Percentiles rank a stretch among this genome's conserved stretches.
Evolutionary conservation across 2,329 filamentous ascomycete species (phyloP).

Genomic region (Cyclaneusma minus): DNA sequence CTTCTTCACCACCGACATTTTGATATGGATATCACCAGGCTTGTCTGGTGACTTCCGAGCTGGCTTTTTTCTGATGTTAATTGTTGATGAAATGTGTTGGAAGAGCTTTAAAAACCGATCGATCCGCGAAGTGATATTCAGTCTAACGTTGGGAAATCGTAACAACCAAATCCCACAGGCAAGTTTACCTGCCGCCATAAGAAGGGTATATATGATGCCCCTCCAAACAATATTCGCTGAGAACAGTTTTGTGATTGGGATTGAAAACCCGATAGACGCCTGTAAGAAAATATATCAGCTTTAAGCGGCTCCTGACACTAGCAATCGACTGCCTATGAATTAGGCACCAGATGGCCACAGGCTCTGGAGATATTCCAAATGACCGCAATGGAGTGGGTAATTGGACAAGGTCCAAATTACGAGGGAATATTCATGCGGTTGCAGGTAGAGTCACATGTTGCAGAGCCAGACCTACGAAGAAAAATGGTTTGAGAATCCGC

Average conservation of each 20-base stretch:
- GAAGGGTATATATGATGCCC: slow-evolving; percentile 52
- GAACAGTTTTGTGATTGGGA: slow-evolving; percentile 61
- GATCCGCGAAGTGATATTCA: slow-evolving; percentile 5
- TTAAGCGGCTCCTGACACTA: no score
- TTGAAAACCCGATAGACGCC: slow-evolving; percentile 59
- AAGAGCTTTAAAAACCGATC: slow-evolving; percentile 5
- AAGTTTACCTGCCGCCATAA: slow-evolving; percentile 53
- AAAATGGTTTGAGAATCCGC: slow-evolving; percentile 50
- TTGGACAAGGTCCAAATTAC: no score
- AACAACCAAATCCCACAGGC: slow-evolving; percentile 44
- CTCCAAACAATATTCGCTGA: slow-evolving; percentile 48
- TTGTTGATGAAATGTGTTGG: neutral
- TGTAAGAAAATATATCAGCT: slow-evolving; percentile 10
- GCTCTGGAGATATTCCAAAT: no score
- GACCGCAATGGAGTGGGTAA: no score
- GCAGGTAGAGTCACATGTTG: no score
- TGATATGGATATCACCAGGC: no score
- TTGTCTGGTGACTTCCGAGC: no score
- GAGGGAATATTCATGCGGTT: no score
- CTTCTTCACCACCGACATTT: neutral
- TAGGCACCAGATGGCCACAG: no score
- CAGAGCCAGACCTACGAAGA: slow-evolving; percentile 36
- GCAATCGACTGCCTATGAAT: no score
- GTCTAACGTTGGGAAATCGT: slow-evolving; percentile 3
- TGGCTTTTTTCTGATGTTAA: no score